phyloP scores from a whole-genome alignment of 176 grass and related monocot genomes.

The Oryza coarctata region DNA sequence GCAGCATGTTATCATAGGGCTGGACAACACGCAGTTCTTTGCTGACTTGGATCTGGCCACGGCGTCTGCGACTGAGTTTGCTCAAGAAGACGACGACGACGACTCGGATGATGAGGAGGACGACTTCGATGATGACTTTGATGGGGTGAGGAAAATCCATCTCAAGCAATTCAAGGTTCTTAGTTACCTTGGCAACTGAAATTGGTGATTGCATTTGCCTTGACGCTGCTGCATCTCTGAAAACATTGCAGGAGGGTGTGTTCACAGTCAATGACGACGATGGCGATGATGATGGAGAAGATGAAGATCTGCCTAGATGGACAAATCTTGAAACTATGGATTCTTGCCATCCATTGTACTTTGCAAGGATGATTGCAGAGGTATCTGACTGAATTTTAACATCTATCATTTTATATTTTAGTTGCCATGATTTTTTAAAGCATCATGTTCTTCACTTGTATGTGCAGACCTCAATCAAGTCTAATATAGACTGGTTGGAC shows the following conservation, averaged over 20 bases:
- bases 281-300: constrained; percentile 29
- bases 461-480: constrained; percentile 48
- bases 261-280: constrained; percentile 51
- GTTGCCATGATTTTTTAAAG: neutral
- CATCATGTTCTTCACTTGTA: neutral
- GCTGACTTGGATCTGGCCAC: constrained; percentile 54
- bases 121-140: constrained; percentile 59
- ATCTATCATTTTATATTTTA: neutral
- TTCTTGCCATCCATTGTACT: constrained; percentile 71
- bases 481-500: constrained; percentile 82
- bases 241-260: constrained; percentile 50
- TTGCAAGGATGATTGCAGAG: constrained; percentile 79
- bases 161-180: neutral
- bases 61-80: constrained; percentile 42
- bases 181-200: neutral
- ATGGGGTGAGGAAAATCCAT: constrained; percentile 45
- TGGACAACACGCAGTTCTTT: constrained; percentile 82
- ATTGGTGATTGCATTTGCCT: neutral
- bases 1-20: constrained; percentile 85
- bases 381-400: constrained; percentile 24
- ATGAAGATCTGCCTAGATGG: constrained; percentile 56
- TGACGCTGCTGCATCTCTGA: constrained; percentile 16
- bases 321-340: constrained; percentile 84
- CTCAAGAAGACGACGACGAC: constrained; percentile 41
- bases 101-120: constrained; percentile 53